phyloP scores from a whole-genome alignment of 2,329 filamentous ascomycete genomes.

The Bipolaris zeicola region DNA sequence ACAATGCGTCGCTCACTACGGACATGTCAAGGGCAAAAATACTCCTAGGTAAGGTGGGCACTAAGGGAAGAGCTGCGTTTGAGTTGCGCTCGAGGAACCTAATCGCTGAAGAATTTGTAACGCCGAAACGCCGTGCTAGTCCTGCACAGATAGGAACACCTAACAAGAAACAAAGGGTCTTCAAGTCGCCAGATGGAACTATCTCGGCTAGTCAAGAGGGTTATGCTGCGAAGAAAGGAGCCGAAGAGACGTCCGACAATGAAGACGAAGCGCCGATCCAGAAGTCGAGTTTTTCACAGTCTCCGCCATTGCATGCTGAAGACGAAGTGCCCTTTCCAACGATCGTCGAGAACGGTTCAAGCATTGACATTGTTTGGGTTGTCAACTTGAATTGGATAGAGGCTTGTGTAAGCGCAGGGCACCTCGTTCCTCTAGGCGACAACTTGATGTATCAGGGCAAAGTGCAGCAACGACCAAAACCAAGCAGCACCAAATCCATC shows the following conservation, averaged over 20 bases:
- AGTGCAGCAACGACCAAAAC: constrained; percentile 48
- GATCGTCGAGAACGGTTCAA: constrained; percentile 22
- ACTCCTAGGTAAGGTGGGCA: constrained; percentile 74
- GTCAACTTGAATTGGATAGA: constrained; percentile 61
- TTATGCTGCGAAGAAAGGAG: constrained; percentile 34
- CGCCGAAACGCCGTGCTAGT: constrained; percentile 26
- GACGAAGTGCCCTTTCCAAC: neutral
- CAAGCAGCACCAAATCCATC: constrained; percentile 27
- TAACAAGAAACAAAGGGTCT: constrained; percentile 27
- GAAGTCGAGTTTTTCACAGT: constrained; percentile 9
- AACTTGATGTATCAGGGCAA: constrained; percentile 60
- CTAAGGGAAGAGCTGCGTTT: constrained; percentile 72
- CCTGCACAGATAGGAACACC: constrained; percentile 17
- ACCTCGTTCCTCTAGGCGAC: constrained; percentile 53
- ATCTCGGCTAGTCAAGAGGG: constrained; percentile 21
- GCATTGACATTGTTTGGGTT: constrained; percentile 53
- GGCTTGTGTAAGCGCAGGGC: constrained; percentile 52
- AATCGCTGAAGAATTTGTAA: constrained; percentile 57
- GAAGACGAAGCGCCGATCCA: constrained; percentile 17
- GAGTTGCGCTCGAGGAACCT: constrained; percentile 75
- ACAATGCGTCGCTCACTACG: constrained; percentile 67
- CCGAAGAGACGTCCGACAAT: constrained; percentile 16
- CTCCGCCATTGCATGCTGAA: constrained; percentile 15
- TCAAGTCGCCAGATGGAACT: constrained; percentile 5
- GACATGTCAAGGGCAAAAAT: constrained; percentile 74